Evolutionary conservation across 2,329 filamentous ascomycete genomes (phyloP), one percentile per base, ranked within the genome.

Genomic region (Fusarium humuli): DNA sequence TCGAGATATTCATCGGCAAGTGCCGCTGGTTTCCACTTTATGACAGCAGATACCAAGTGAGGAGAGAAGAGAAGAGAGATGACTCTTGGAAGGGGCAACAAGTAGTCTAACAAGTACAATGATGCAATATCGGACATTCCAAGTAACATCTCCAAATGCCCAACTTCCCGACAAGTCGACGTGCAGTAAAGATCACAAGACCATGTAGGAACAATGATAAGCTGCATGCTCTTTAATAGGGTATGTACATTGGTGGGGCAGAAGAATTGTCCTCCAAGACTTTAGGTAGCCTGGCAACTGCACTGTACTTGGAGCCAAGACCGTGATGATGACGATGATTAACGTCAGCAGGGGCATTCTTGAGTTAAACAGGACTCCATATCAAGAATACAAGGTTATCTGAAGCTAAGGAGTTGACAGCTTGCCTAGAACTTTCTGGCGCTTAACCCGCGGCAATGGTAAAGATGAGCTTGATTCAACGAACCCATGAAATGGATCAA

Each of bases 201-300:
- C 11, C 59, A 69, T 49, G 29, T 34, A 48, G 46, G 29, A 46
- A 57, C 20, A 42, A 41, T 18, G 41, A 54, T 50, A 37, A 68
- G 42, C 67, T 71, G 67, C 67, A 70, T 70, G 62, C 67, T 70
- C 62, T 70, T 59, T 59, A 37, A 37, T 37, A 62, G 55, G 49
- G 67, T 63, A 27, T 42, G 23, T 50, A 52, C n/a, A 27, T 34
- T 41, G 49, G 57, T 71, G 67, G 62, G 58, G 37, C 54, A 54
- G 30, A 27, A 32, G 23, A 53, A 53, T 32, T 37, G 10, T 37
- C 34, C 34, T n/a, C 34, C 18, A n/a, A 37, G 34, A 37, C 34
- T 37, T 37, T 12, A 29, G 27, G 27, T 13, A 37, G 18, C 34
- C 34, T 37, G 34, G n/a, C 34, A 37, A 37, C 34, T 37, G 34